These are phyloP conservation scores for Ziziphus jujuba DNA, from an alignment of 306 rosid species.

Conservation along the genomic window DNA sequence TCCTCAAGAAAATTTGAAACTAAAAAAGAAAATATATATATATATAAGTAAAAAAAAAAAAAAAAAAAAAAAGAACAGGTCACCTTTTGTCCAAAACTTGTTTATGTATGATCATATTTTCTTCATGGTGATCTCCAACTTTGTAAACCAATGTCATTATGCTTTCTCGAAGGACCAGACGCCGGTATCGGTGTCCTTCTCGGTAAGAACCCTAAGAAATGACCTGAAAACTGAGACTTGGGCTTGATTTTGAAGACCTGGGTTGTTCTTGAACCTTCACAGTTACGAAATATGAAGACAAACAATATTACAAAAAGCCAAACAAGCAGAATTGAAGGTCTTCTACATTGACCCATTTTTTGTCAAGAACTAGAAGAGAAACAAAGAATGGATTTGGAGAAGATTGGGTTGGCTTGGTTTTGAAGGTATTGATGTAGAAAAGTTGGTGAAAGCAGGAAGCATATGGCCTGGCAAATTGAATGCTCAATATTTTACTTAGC, in stretches of 20 bases:
- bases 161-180: constrained; percentile 95
- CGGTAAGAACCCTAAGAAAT: constrained; percentile 82
- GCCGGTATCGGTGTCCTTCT: constrained; percentile 68
- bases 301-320: constrained; percentile 41
- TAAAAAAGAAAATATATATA: not conserved
- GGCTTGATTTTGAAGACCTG: constrained; percentile 59
- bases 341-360: constrained; percentile 52
- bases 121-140: constrained; percentile 40
- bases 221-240: constrained; percentile 52
- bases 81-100: constrained; percentile 35
- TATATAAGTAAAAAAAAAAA: not conserved
- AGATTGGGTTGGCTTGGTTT: not conserved
- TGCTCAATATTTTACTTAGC: constrained; percentile 8
- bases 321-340: constrained; percentile 30
- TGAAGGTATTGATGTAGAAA: constrained; percentile 23
- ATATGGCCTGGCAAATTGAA: constrained; percentile 27
- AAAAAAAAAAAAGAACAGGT: constrained; percentile 24
- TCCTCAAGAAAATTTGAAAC: constrained; percentile 24
- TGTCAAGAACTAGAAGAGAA: not conserved
- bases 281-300: constrained; percentile 39
- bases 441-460: constrained; percentile 27
- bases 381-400: constrained; percentile 2
- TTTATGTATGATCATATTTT: not conserved
- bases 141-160: constrained; percentile 73
- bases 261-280: constrained; percentile 52